Conservation (phyloP, 441 rosid species). For the Daphne laureola region DNA sequence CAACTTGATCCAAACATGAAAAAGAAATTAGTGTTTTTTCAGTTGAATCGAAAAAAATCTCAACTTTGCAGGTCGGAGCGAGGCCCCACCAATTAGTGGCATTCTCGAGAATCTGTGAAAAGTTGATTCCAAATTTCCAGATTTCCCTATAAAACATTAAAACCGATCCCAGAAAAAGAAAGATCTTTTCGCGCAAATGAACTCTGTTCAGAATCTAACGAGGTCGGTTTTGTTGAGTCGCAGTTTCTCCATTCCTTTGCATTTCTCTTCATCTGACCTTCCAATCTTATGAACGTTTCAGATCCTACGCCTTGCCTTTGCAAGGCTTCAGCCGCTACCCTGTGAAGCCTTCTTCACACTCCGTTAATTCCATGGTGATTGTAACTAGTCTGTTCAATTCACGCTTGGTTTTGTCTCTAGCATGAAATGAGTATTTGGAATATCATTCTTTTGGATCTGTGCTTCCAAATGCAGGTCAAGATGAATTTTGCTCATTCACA, state of each 20-base stretch:
- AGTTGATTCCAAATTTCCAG: conserved; percentile 13
- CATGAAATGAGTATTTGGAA: not conserved
- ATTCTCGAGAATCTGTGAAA: conserved; percentile 20
- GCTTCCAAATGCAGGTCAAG: conserved; percentile 32
- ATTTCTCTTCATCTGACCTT: not conserved
- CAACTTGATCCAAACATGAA: too few species aligned
- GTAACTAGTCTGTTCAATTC: not conserved
- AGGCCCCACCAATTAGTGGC: conserved; percentile 13
- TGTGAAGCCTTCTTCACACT: conserved; percentile 25
- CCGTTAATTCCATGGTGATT: conserved; percentile 18
- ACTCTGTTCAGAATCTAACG: conserved; percentile 51
- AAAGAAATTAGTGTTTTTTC: too few species aligned
- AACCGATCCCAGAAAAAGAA: not conserved
- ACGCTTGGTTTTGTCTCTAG: not conserved
- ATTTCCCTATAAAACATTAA: not conserved
- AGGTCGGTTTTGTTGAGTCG: conserved; percentile 24
- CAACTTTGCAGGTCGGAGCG: not conserved
- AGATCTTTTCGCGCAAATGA: conserved; percentile 28
- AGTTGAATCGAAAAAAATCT: too few species aligned
- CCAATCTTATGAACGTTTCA: conserved; percentile 15
- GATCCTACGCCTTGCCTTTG: conserved; percentile 46
- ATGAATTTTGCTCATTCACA: conserved; percentile 23
- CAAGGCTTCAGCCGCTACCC: conserved; percentile 30
- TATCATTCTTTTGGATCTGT: not conserved
- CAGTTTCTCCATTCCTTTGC: not conserved